Evolutionary conservation across 2,329 filamentous ascomycete genomes (phyloP).

Genomic region (Mariannaea sp.): DNA sequence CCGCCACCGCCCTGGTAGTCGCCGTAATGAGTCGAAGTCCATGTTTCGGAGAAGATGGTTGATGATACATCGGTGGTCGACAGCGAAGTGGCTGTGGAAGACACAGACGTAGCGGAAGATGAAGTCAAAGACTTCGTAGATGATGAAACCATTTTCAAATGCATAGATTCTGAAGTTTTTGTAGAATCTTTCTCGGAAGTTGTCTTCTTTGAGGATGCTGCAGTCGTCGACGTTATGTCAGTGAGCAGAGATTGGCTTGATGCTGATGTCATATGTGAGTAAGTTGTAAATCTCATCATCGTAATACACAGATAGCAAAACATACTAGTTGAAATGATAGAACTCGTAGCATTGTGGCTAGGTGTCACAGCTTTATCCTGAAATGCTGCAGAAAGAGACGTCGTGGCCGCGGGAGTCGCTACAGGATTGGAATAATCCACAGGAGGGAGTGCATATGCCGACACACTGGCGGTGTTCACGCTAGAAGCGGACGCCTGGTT

Average conservation of each 20-base stretch:
- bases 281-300: not conserved
- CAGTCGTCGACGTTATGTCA: conserved; percentile 22
- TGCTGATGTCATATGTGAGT: conserved; percentile 20
- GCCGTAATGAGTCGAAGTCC: conserved; percentile 31
- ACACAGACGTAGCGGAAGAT: conserved; percentile 25
- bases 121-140: conserved; percentile 23
- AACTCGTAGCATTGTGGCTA: conserved; percentile 22
- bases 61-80: conserved; percentile 23
- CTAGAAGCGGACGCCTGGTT: conserved; percentile 22
- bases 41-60: conserved; percentile 30
- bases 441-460: conserved; percentile 22
- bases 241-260: conserved; percentile 24
- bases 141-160: conserved; percentile 21
- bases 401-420: conserved; percentile 22
- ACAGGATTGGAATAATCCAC: conserved; percentile 20
- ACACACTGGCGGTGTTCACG: conserved; percentile 23
- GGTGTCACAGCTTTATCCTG: conserved; percentile 22
- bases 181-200: conserved; percentile 22
- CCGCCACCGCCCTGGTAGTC: conserved; percentile 23
- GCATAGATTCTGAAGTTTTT: conserved; percentile 9
- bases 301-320: conserved; percentile 17
- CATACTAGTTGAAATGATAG: conserved; percentile 29
- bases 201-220: conserved; percentile 19
- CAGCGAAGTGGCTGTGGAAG: conserved; percentile 25
- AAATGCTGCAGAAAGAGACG: not conserved